A percentile compares a stretch with the other conserved stretches of the same genome.
Conservation (phyloP, 805 yeast genomes). For the Cyberlindnera mississippiensis region DNA sequence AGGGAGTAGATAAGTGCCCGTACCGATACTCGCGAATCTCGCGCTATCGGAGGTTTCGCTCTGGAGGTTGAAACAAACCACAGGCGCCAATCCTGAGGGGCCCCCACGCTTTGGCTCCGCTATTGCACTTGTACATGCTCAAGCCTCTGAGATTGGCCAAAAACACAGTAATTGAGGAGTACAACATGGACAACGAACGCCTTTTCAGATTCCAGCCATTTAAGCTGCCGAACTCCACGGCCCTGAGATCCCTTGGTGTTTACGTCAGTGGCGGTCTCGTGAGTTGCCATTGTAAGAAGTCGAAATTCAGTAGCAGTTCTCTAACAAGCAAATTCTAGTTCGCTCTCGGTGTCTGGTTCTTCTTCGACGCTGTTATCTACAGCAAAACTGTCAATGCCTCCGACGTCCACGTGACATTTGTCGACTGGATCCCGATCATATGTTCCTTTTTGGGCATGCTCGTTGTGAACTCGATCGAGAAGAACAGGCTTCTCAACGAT, state of each 20-base stretch:
- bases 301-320: neutral
- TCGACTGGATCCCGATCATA: slow-evolving; percentile 93
- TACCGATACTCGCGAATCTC: neutral
- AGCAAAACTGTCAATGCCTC: slow-evolving; percentile 84
- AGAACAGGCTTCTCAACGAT: slow-evolving; percentile 36
- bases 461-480: slow-evolving; percentile 50
- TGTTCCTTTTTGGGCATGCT: slow-evolving; percentile 89
- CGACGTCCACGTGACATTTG: slow-evolving; percentile 79
- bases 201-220: slow-evolving; percentile 65
- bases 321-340: slow-evolving; percentile 32
- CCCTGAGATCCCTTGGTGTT: slow-evolving; percentile 69
- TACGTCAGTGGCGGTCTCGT: slow-evolving; percentile 65
- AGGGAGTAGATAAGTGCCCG: no score
- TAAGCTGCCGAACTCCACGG: slow-evolving; percentile 64
- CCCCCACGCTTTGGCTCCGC: neutral
- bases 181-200: slow-evolving; percentile 38
- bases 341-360: slow-evolving; percentile 84
- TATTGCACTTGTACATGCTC: slow-evolving; percentile 7
- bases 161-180: neutral
- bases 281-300: no score
- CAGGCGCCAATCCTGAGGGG: neutral
- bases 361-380: slow-evolving; percentile 84
- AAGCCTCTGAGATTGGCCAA: slow-evolving; percentile 8
- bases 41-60: slow-evolving; percentile 8
- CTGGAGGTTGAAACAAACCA: neutral